Evolutionary conservation across 2,329 filamentous ascomycete species (phyloP), one percentile per base, ranked within the genome.

Genomic region (Aspergillus ochraceus): DNA sequence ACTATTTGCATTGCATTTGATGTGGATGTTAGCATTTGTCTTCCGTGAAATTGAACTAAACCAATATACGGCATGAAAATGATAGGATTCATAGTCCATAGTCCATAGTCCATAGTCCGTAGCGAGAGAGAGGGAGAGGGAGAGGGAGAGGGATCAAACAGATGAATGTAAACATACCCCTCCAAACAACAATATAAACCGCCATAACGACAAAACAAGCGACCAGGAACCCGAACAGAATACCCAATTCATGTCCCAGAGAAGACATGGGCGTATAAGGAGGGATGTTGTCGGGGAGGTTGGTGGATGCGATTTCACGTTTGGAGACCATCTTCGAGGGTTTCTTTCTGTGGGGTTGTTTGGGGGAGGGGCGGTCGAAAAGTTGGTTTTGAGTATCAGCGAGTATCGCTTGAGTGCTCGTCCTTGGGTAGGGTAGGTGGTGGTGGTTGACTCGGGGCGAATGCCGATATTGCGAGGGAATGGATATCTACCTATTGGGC

Each of bases 141-240:
- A 6, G 4, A 24, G 24, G 6, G 22, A 5, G 22, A 24, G 4
- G 19, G 10, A 57, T 22, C 20, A 22, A 45, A 26, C 19, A 50
- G 9, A 32, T 22, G 20, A 39, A 19, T 9, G 24, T 17, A 45
- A 42, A 66, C 66, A 52, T 60, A 77, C 74, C 62, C 32, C 70
- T 66, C 76, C 76, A 78, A 50, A 76, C 58, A 45, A 71, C 54
- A 24, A 70, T 67, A 52, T 78, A 78, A 3, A 71, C 57, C 0
- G 49, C 71, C 60, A 77, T 73, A 6, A 70, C 74, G 10, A 75
- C 59, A 39, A 74, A 52, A 52, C 67, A 74, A 4, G 71, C 69
- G 22, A 55, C 66, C 1, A 77, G 64, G 55, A 79, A 78, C 19
- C 68, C 76, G 60, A 77, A 76, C 64, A 77, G 71, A 30, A 77